Conservation (phyloP, 2,329 filamentous ascomycete genomes). For the Colletotrichum tanaceti region DNA sequence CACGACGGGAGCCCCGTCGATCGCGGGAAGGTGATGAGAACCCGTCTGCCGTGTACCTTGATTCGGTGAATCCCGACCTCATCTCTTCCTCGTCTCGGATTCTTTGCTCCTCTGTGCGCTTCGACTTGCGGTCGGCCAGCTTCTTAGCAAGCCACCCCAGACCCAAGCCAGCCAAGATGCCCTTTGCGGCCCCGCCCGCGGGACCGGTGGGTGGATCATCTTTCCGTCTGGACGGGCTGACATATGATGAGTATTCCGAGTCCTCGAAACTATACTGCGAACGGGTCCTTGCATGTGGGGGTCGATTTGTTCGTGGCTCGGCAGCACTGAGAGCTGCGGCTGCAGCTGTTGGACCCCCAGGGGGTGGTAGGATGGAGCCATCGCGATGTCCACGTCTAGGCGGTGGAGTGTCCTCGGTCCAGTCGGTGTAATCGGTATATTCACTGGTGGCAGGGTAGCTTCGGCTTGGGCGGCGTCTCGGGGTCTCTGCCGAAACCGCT, state of each 20-base stretch:
- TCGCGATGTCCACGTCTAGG: slow-evolving; percentile 42
- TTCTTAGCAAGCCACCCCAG: slow-evolving; percentile 76
- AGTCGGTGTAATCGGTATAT: slow-evolving; percentile 61
- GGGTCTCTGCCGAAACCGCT: slow-evolving; percentile 71
- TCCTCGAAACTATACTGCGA: slow-evolving; percentile 60
- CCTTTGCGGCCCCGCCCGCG: slow-evolving; percentile 65
- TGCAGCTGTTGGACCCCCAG: slow-evolving; percentile 56
- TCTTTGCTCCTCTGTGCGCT: slow-evolving; percentile 61
- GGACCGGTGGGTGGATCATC: slow-evolving; percentile 56
- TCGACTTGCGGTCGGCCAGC: slow-evolving; percentile 66
- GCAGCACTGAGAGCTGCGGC: slow-evolving; percentile 61
- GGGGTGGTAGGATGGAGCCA: slow-evolving; percentile 60
- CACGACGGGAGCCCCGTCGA: slow-evolving; percentile 46
- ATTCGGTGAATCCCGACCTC: slow-evolving; percentile 70
- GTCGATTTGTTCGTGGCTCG: slow-evolving; percentile 58
- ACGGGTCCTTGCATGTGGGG: slow-evolving; percentile 58
- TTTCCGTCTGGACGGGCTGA: slow-evolving; percentile 70
- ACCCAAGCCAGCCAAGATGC: slow-evolving; percentile 70
- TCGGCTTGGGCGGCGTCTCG: slow-evolving; percentile 58
- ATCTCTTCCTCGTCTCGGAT: slow-evolving; percentile 62
- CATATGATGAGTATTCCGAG: slow-evolving; percentile 70
- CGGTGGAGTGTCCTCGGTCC: slow-evolving; percentile 45
- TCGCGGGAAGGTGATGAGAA: slow-evolving; percentile 58
- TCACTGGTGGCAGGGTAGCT: slow-evolving; percentile 61
- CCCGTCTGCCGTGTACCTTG: slow-evolving; percentile 77